Evolutionary conservation across 345 rosid species (phyloP).

Genomic region (Luvunga scandens): DNA sequence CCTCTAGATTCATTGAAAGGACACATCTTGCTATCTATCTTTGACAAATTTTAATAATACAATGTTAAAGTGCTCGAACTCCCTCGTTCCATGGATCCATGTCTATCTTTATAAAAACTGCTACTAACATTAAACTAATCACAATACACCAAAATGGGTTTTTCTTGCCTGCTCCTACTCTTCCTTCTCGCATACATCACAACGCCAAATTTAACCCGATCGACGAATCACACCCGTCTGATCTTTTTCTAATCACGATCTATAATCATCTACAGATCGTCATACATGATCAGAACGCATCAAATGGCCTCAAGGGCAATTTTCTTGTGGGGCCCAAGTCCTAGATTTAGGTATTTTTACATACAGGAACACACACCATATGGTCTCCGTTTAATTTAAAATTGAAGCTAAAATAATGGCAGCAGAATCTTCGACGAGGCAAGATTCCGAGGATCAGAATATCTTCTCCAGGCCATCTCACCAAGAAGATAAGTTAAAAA

Average conservation of each 20-base stretch:
- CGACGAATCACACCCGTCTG: background rate
- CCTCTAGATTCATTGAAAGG: slow-evolving; percentile 24
- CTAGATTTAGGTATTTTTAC: no score
- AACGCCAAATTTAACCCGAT: background rate
- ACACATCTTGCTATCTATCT: slow-evolving; percentile 3
- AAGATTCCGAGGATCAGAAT: slow-evolving; percentile 35
- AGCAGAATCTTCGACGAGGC: slow-evolving; percentile 30
- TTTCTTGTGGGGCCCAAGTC: background rate
- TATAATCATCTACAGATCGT: background rate
- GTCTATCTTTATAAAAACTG: background rate
- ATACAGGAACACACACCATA: background rate
- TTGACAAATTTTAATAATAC: no score
- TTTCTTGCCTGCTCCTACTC: background rate
- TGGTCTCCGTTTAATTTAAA: background rate
- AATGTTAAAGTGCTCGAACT: background rate
- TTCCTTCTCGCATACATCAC: background rate
- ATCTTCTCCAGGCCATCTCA: slow-evolving; percentile 15
- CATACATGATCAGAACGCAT: background rate
- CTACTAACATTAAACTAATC: background rate
- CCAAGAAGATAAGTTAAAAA: slow-evolving; percentile 21
- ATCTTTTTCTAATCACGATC: background rate
- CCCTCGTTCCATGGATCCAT: slow-evolving; percentile 28
- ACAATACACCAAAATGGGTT: background rate
- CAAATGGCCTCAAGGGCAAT: background rate
- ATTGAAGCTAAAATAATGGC: background rate